Base-by-base conservation (phyloP, 129 eudicot genomes). In the Pseudognaphalium luteoalbum region DNA sequence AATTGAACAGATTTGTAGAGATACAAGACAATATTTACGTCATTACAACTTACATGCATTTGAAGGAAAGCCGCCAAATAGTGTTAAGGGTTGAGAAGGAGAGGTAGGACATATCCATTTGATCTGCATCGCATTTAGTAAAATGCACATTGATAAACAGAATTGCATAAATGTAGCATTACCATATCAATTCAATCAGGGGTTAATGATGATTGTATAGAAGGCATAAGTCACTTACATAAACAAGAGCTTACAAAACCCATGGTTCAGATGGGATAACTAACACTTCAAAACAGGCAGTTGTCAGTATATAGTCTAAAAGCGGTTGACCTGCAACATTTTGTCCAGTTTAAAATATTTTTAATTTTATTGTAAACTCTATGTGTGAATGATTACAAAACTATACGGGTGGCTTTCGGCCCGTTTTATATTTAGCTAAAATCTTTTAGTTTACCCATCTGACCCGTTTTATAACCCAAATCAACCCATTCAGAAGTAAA, bases 71-170 rank as follows among this genome's bases (percentile, higher is more conserved):
- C 98, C 98, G 17, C 98, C 97, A 83, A 93, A 93, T 66, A 87
- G 66, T 58, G 93, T 85, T 68, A 93, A 78, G 66, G 97, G 97
- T 64, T 80, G 96, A 71, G 93, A 58, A 58, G 97, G 98, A 83
- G 98, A 96, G 80, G 98, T 88, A 11, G 98, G 98, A 78, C 98
- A 93, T 74, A 90, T 93, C 98, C 98, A 93, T 76, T 93, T 93
- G 59, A 93, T 88, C 98, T 93, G 85, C 89, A 85, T 74, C 78
- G 66, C 57, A 80, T 44, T 66, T 58, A 39, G 60, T 37, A 78
- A 42, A n/a, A 74, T 54, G 78, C 76, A 58, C 6, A 63, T 76
- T 76, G n/a, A 51, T 64, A 77, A 37, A 37, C 35, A 1, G 22
- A 41, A 21, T 56, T 33, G 17, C 22, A 69, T 3, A 30, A 44